phyloP scores from a whole-genome alignment of 371 early-diverging fungal species.

The Phascolomyces articulosus region DNA sequence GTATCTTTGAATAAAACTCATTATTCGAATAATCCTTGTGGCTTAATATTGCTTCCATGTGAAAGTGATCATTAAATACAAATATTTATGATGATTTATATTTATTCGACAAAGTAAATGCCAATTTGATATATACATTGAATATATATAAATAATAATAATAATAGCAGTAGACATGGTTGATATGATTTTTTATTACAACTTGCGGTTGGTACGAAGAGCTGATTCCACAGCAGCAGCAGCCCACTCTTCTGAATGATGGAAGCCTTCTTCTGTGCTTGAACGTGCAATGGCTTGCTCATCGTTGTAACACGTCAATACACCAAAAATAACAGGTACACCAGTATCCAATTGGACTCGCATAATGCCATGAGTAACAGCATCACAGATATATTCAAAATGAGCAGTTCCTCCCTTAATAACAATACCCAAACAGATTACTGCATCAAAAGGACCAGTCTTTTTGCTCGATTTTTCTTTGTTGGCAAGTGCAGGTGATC shows the following conservation, averaged over 20 bases:
- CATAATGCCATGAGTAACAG: conserved; percentile 91
- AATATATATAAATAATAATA: background rate
- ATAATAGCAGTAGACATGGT: no score
- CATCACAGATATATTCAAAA: conserved; percentile 96
- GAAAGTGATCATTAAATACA: no score
- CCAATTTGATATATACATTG: no score
- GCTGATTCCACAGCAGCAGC: conserved; percentile 96
- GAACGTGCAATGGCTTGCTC: conserved; percentile 90
- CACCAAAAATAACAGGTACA: conserved; percentile 94
- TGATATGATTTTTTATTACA: conserved; percentile 27
- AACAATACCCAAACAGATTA: conserved; percentile 93
- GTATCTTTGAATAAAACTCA: no score
- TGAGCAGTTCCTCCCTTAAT: conserved; percentile 98
- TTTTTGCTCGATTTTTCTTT: conserved; percentile 32
- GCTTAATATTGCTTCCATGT: no score
- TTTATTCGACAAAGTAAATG: no score
- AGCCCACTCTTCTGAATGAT: conserved; percentile 97
- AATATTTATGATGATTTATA: no score
- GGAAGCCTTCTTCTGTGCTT: conserved; percentile 79
- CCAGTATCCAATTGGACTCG: conserved; percentile 87
- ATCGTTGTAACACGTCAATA: conserved; percentile 92
- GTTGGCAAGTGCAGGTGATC: conserved; percentile 38
- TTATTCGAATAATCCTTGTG: no score
- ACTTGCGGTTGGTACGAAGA: conserved; percentile 55
- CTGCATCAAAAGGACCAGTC: conserved; percentile 78